These are phyloP conservation scores for Penicillium argentinense DNA, from an alignment of 495 filamentous ascomycete genomes.

Conservation along the genomic window DNA sequence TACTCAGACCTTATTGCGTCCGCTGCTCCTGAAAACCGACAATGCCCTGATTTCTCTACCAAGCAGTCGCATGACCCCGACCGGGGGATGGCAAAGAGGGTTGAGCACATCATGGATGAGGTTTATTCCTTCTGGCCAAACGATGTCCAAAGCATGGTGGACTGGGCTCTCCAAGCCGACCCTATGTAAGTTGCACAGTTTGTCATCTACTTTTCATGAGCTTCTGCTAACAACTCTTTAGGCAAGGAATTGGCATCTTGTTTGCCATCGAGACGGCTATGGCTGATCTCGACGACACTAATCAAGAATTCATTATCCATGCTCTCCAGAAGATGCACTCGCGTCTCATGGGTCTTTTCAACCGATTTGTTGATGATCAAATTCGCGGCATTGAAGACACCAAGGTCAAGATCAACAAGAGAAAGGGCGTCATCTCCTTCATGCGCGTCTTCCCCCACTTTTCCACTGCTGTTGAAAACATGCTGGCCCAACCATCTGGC, in stretches of 20 bases:
- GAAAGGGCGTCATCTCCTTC: slow-evolving; percentile 92
- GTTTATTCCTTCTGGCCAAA: slow-evolving; percentile 78
- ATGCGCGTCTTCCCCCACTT: slow-evolving; percentile 91
- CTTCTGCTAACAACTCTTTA: slow-evolving; percentile 24
- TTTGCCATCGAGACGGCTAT: slow-evolving; percentile 76
- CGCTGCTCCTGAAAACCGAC: slow-evolving; percentile 63
- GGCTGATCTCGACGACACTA: slow-evolving; percentile 75
- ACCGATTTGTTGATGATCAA: slow-evolving; percentile 90
- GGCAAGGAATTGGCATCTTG: slow-evolving; percentile 87
- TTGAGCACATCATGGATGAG: slow-evolving; percentile 82
- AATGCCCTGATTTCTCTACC: slow-evolving; percentile 64
- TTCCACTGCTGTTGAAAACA: slow-evolving; percentile 74
- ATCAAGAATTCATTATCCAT: slow-evolving; percentile 85
- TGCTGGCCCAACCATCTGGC: slow-evolving; percentile 59
- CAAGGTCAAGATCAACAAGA: slow-evolving; percentile 98
- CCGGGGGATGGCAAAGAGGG: slow-evolving; percentile 72
- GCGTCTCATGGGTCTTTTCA: slow-evolving; percentile 73
- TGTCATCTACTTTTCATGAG: neutral
- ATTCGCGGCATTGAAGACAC: slow-evolving; percentile 95
- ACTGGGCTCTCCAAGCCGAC: slow-evolving; percentile 80
- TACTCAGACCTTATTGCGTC: slow-evolving; percentile 76
- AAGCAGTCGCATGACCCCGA: slow-evolving; percentile 81
- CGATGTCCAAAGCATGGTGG: slow-evolving; percentile 76
- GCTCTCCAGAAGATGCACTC: slow-evolving; percentile 76
- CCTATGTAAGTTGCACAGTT: slow-evolving; percentile 63